phyloP scores from a whole-genome alignment of 306 rosid genomes.

The Benincasa hispida region DNA sequence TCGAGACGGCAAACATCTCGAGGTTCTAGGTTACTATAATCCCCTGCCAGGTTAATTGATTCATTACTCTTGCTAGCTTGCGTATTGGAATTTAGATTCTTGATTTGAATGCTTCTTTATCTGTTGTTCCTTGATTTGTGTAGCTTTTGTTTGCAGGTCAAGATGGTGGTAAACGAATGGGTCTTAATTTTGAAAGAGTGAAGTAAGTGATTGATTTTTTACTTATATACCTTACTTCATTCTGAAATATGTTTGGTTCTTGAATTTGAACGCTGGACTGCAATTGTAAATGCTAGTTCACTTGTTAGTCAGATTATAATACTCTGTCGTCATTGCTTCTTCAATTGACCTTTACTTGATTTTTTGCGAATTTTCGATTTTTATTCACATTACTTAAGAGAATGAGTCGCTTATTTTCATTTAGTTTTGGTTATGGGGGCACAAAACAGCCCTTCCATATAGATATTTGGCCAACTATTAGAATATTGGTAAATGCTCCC shows the following conservation, averaged over 20 bases:
- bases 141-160: constrained; percentile 41
- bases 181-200: constrained; percentile 76
- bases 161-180: constrained; percentile 88
- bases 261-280: background rate
- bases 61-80: background rate
- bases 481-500: too few species aligned
- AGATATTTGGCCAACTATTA: too few species aligned
- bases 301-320: background rate
- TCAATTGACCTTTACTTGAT: background rate
- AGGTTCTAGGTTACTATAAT: constrained; percentile 77
- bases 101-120: background rate
- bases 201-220: constrained; percentile 41
- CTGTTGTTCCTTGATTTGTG: background rate
- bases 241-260: background rate
- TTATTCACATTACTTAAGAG: background rate
- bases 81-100: background rate
- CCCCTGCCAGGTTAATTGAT: constrained; percentile 58
- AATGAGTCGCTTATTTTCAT: background rate
- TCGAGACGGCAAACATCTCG: constrained; percentile 87
- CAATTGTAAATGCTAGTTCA: background rate
- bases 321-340: background rate
- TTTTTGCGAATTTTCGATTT: background rate
- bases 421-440: background rate
- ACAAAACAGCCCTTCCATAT: too few species aligned
- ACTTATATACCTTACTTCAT: background rate